Conservation (phyloP, 352 stramenopile species). For the Blastocystis sp. region DNA sequence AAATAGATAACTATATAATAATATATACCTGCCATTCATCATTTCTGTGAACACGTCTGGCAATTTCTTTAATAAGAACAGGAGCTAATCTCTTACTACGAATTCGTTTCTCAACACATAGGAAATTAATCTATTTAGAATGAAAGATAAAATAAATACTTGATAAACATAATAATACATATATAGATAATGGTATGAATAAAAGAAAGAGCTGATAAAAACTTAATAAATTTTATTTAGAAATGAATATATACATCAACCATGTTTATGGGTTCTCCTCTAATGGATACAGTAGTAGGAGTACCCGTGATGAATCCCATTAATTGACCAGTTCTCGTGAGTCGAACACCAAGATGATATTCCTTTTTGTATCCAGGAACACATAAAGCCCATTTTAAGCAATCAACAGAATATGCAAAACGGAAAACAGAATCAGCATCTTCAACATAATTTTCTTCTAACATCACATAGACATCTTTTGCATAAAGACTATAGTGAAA, state of each 20-base stretch:
- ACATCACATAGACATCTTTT: slow-evolving; percentile 78
- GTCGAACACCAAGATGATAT: slow-evolving; percentile 82
- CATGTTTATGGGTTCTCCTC: slow-evolving; percentile 42
- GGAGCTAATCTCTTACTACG: slow-evolving; percentile 76
- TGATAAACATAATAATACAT: no score
- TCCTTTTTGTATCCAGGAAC: slow-evolving; percentile 69
- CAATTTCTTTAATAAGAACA: slow-evolving; percentile 98
- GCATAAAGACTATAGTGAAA: slow-evolving; percentile 22
- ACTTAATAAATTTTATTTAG: no score
- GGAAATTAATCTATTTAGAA: slow-evolving; percentile 90
- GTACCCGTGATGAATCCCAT: slow-evolving; percentile 88
- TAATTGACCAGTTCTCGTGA: slow-evolving; percentile 65
- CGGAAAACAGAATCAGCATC: slow-evolving; percentile 90
- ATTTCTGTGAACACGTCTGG: slow-evolving; percentile 78
- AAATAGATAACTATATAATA: no score
- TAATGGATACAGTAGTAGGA: slow-evolving; percentile 53
- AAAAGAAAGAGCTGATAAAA: no score
- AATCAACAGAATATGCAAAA: slow-evolving; percentile 63
- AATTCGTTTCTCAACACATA: slow-evolving; percentile 96
- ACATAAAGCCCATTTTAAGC: slow-evolving; percentile 68
- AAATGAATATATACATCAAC: slow-evolving; percentile 46
- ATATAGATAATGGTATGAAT: no score
- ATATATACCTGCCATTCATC: slow-evolving; percentile 49
- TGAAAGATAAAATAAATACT: no score
- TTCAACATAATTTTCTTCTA: slow-evolving; percentile 94